Percentiles rank a stretch among this genome's conserved stretches.
phyloP scores from a whole-genome alignment of 2,329 filamentous ascomycete genomes.

The Aspergillus viridinutans region DNA sequence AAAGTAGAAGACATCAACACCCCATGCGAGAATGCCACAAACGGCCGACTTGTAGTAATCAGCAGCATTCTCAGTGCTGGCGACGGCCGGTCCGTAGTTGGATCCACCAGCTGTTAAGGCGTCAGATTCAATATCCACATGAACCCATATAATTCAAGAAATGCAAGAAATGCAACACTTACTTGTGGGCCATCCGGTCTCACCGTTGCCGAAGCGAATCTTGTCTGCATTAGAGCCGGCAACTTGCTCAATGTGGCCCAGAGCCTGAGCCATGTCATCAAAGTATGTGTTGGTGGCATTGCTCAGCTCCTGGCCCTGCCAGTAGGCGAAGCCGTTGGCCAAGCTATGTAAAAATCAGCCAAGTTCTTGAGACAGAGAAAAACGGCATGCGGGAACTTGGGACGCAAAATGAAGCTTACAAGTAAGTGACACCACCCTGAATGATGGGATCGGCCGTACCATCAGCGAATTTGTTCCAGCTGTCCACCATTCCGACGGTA shows the following conservation, averaged over 20 bases:
- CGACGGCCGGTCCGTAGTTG: slow-evolving; percentile 58
- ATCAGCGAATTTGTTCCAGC: slow-evolving; percentile 68
- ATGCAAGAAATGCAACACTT: slow-evolving; percentile 4
- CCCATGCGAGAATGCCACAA: slow-evolving; percentile 62
- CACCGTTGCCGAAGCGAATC: slow-evolving; percentile 65
- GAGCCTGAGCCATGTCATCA: slow-evolving; percentile 62
- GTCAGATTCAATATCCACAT: not conserved
- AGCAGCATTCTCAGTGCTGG: slow-evolving; percentile 55
- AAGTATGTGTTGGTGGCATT: slow-evolving; percentile 62
- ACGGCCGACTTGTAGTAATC: slow-evolving; percentile 60
- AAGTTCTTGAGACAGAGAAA: not conserved
- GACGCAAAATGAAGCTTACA: slow-evolving; percentile 36
- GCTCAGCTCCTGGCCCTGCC: slow-evolving; percentile 59
- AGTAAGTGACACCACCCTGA: slow-evolving; percentile 55
- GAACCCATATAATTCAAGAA: slow-evolving; percentile 1
- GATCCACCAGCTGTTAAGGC: slow-evolving; percentile 46
- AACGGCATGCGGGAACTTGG: too few species aligned
- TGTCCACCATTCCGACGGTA: slow-evolving; percentile 65
- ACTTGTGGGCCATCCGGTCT: slow-evolving; percentile 64
- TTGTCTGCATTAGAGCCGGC: slow-evolving; percentile 49
- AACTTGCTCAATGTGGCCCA: slow-evolving; percentile 58
- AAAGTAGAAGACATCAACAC: slow-evolving; percentile 67
- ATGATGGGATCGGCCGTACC: slow-evolving; percentile 64
- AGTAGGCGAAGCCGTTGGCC: slow-evolving; percentile 68
- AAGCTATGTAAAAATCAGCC: slow-evolving; percentile 37